phyloP scores from a whole-genome alignment of 805 yeast genomes.

The Lachancea dasiensis region DNA sequence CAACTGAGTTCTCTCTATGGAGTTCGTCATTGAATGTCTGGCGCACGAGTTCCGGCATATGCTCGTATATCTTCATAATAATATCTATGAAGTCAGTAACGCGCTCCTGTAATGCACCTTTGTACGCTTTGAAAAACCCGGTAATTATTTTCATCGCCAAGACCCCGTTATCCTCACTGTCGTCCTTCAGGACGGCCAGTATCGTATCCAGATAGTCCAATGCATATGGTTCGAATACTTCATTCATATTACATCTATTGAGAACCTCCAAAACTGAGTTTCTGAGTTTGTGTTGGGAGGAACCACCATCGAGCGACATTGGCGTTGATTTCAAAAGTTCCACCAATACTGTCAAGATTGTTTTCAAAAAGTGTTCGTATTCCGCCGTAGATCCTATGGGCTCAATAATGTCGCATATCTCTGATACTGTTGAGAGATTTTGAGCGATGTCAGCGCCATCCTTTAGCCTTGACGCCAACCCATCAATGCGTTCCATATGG shows the following conservation, averaged over 20 bases:
- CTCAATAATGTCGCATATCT: constrained; percentile 81
- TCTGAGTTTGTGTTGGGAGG: constrained; percentile 74
- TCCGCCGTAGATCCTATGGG: constrained; percentile 76
- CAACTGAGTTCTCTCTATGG: constrained; percentile 4
- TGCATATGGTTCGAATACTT: constrained; percentile 68
- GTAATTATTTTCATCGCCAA: constrained; percentile 84
- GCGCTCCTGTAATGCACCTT: constrained; percentile 54
- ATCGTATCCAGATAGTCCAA: constrained; percentile 51
- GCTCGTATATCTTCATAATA: constrained; percentile 69
- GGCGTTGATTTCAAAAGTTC: constrained; percentile 61
- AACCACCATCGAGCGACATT: constrained; percentile 56
- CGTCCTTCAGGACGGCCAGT: constrained; percentile 55
- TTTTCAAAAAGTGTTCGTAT: constrained; percentile 67
- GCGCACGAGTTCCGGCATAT: constrained; percentile 68
- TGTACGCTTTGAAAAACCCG: constrained; percentile 78
- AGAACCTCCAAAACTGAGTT: constrained; percentile 70
- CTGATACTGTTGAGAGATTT: constrained; percentile 67
- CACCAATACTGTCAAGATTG: constrained; percentile 64
- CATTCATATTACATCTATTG: constrained; percentile 78
- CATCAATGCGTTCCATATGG: constrained; percentile 49
- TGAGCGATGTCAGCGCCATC: constrained; percentile 53
- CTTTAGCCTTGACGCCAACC: constrained; percentile 56
- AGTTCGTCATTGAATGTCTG: constrained; percentile 50
- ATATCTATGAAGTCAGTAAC: constrained; percentile 76
- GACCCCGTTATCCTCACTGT: constrained; percentile 95